A percentile compares a stretch with the other conserved stretches of the same genome.
Evolutionary conservation across 2,329 filamentous ascomycete species (phyloP).

Genomic region (Lithohypha guttulata): DNA sequence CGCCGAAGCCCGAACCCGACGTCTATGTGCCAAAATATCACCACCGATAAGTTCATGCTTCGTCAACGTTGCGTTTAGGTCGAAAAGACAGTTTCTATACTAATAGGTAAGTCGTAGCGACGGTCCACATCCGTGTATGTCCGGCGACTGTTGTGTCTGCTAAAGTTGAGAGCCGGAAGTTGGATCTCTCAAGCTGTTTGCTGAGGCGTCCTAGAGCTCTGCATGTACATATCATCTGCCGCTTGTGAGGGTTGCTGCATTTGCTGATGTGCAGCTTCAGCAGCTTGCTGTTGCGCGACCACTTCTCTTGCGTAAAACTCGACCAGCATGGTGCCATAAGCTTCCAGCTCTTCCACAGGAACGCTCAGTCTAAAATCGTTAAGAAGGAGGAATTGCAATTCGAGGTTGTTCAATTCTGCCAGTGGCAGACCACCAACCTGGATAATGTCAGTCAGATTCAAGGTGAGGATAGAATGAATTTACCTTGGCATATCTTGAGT

Average conservation of each 20-base stretch:
- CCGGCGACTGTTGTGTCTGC: constrained; percentile 1
- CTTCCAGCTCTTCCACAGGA: constrained; percentile 88
- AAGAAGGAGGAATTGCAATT: constrained; percentile 86
- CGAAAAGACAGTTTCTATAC: neutral
- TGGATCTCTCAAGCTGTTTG: too few species aligned
- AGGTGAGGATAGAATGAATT: constrained; percentile 22
- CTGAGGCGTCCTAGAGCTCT: constrained; percentile 1
- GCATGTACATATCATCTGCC: constrained; percentile 20
- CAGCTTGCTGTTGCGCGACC: constrained; percentile 48
- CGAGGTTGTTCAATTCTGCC: constrained; percentile 86
- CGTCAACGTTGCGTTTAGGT: neutral
- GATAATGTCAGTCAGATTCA: constrained; percentile 16
- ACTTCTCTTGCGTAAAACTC: constrained; percentile 95
- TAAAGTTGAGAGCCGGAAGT: too few species aligned
- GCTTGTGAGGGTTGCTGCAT: constrained; percentile 11
- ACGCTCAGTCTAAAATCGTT: constrained; percentile 94
- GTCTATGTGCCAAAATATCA: neutral
- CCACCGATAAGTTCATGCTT: neutral
- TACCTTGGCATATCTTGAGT: constrained; percentile 98
- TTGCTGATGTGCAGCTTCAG: constrained; percentile 10
- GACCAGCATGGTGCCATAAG: constrained; percentile 95
- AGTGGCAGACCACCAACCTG: constrained; percentile 90
- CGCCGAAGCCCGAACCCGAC: too few species aligned
- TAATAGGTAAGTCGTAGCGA: constrained; percentile 6
- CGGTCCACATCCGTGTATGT: neutral